Percentiles rank a stretch among this genome's conserved stretches.
These are phyloP conservation scores for Symbiodinium pilosum DNA, from an alignment of 73 alveolate species.

Conservation along the genomic window DNA sequence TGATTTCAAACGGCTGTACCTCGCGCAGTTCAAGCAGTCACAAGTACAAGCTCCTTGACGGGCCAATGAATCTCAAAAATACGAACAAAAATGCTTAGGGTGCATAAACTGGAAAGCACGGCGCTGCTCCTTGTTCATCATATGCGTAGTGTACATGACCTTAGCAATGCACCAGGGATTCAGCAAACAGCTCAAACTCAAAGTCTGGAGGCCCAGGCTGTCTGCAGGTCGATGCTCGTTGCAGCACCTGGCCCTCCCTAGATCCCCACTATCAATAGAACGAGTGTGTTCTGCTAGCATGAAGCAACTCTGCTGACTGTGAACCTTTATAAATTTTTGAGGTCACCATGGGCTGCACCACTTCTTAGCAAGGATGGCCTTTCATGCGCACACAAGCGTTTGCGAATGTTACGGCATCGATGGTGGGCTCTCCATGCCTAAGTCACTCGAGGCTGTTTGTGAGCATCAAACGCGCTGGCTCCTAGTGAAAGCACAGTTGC, in stretches of 20 bases:
- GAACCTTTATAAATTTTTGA: too few relatives aligned
- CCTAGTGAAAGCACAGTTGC: background rate
- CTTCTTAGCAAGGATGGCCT: too few relatives aligned
- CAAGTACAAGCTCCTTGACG: too few relatives aligned
- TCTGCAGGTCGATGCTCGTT: slow-evolving; percentile 11
- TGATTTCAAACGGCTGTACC: background rate
- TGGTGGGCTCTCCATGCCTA: slow-evolving; percentile 4
- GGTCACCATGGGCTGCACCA: too few relatives aligned
- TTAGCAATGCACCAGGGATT: background rate
- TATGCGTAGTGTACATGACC: background rate
- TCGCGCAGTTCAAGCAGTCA: background rate
- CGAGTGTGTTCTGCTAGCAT: too few relatives aligned
- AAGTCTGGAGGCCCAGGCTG: background rate
- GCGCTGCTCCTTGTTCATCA: slow-evolving; percentile 5
- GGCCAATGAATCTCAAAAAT: too few relatives aligned
- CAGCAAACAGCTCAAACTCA: background rate
- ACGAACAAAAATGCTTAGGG: too few relatives aligned
- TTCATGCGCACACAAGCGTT: background rate
- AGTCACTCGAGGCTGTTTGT: too few relatives aligned
- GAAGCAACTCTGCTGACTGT: too few relatives aligned
- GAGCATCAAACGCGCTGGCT: background rate
- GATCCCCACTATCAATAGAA: too few relatives aligned
- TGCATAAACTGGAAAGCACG: slow-evolving; percentile 3
- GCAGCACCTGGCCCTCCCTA: background rate
- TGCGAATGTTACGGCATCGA: background rate